phyloP scores from a whole-genome alignment of 352 stramenopile species.

The Phytophthora colocasiae region DNA sequence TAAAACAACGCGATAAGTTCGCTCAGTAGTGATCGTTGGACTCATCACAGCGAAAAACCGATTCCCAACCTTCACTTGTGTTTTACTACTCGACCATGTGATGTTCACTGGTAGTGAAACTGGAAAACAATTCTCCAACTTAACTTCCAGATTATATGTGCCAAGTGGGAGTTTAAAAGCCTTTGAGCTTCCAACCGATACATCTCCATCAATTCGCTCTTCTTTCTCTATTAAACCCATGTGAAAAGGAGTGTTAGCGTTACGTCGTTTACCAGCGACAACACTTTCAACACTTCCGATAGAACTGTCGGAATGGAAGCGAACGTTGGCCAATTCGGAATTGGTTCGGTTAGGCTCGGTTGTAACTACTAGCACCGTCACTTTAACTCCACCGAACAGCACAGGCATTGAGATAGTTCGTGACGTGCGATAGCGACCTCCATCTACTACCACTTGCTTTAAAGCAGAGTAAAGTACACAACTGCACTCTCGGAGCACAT shows the following conservation, averaged over 20 bases:
- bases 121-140: slow-evolving; percentile 30
- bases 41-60: slow-evolving; percentile 50
- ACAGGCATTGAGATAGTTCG: slow-evolving; percentile 64
- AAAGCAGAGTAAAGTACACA: slow-evolving; percentile 74
- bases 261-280: slow-evolving; percentile 4
- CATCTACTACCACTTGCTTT: slow-evolving; percentile 75
- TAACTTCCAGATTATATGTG: slow-evolving; percentile 44
- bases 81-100: slow-evolving; percentile 41
- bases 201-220: slow-evolving; percentile 21
- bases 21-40: slow-evolving; percentile 25
- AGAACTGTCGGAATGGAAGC: slow-evolving; percentile 20
- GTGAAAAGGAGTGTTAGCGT: slow-evolving; percentile 9
- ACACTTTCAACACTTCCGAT: slow-evolving; percentile 15
- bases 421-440: slow-evolving; percentile 55
- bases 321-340: slow-evolving; percentile 13
- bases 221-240: slow-evolving; percentile 13
- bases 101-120: slow-evolving; percentile 37
- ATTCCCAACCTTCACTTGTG: slow-evolving; percentile 31
- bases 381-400: slow-evolving; percentile 57
- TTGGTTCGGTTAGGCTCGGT: background rate
- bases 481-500: slow-evolving; percentile 53
- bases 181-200: slow-evolving; percentile 30
- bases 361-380: slow-evolving; percentile 37
- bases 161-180: slow-evolving; percentile 57
- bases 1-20: slow-evolving; percentile 56